Evolutionary conservation across 768 basidiomycete genomes (phyloP).

Genomic region (Rhodotorula sphaerocarpa): DNA sequence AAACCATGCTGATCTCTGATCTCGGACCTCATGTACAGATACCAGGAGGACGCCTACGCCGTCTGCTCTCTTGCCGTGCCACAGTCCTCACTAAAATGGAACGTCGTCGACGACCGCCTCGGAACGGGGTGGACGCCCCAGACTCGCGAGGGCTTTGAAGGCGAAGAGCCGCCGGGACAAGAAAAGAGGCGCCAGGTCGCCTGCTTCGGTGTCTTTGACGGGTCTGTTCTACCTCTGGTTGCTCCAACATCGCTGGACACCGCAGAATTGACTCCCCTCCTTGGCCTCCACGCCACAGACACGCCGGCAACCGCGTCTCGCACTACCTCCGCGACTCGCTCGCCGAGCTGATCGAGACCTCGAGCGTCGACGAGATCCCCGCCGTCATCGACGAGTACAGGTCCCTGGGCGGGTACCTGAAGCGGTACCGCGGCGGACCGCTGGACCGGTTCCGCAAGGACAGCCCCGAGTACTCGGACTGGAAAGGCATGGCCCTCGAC

Average conservation of each 20-base stretch:
- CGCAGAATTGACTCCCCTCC: not conserved
- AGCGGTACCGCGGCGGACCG: constrained; percentile 35
- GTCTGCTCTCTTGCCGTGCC: constrained; percentile 32
- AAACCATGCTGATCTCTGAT: not conserved
- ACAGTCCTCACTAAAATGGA: constrained; percentile 15
- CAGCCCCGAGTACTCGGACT: not conserved
- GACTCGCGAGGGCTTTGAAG: constrained; percentile 22
- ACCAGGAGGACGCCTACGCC: constrained; percentile 38
- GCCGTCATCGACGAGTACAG: constrained; percentile 29
- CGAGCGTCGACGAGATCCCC: not conserved
- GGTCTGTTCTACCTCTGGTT: constrained; percentile 6
- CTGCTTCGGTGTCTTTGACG: constrained; percentile 38
- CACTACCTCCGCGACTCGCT: constrained; percentile 28
- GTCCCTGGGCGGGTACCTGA: constrained; percentile 35
- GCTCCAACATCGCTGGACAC: no score
- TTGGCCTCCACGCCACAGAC: constrained; percentile 3
- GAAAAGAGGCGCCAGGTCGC: constrained; percentile 31
- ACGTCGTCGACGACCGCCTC: constrained; percentile 27
- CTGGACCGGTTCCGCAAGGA: constrained; percentile 18
- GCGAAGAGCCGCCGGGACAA: not conserved
- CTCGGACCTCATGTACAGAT: not conserved
- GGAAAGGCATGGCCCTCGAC: constrained; percentile 18
- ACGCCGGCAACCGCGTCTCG: constrained; percentile 33
- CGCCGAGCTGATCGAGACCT: constrained; percentile 10
- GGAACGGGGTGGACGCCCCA: constrained; percentile 22